Conservation (phyloP, 2,329 filamentous ascomycete genomes). For the Claviceps citrina region DNA sequence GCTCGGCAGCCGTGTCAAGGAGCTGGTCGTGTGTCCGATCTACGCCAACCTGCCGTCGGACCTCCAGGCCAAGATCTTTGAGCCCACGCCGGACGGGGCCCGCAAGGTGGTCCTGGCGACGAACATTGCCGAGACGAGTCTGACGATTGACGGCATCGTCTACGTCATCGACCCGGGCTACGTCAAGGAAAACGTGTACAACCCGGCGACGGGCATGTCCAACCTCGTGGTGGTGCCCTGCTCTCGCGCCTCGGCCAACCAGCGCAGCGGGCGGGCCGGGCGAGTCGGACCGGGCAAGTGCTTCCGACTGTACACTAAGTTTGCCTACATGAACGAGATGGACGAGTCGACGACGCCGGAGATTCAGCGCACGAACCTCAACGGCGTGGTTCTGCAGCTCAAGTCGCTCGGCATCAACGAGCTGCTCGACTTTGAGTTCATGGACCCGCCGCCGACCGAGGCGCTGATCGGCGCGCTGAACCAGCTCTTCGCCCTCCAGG, state of each 20-base stretch:
- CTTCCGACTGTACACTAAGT: conserved; percentile 86
- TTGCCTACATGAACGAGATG: conserved; percentile 87
- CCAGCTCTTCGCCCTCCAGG: conserved; percentile 79
- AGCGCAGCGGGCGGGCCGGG: conserved; percentile 81
- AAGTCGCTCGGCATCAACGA: conserved; percentile 89
- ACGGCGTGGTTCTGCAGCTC: conserved; percentile 65
- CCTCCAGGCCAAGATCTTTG: conserved; percentile 83
- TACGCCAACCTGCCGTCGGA: conserved; percentile 89
- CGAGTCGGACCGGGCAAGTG: conserved; percentile 86
- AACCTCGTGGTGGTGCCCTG: conserved; percentile 82
- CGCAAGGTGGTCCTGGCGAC: conserved; percentile 89
- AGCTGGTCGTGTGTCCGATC: conserved; percentile 82
- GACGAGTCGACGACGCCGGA: conserved; percentile 85
- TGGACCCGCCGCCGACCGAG: conserved; percentile 83
- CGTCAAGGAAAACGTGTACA: conserved; percentile 90
- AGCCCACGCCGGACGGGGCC: conserved; percentile 70
- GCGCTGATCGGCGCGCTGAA: conserved; percentile 80
- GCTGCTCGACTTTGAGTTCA: conserved; percentile 85
- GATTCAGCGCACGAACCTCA: conserved; percentile 81
- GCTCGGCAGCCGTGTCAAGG: conserved; percentile 66
- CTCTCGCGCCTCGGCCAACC: conserved; percentile 81
- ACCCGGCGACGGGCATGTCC: conserved; percentile 82
- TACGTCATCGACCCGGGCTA: conserved; percentile 94
- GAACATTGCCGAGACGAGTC: conserved; percentile 89
- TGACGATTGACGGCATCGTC: conserved; percentile 91